These are phyloP conservation scores for Moniliella sp. DNA, from an alignment of 1,284 basidiomycete species.

Conservation along the genomic window DNA sequence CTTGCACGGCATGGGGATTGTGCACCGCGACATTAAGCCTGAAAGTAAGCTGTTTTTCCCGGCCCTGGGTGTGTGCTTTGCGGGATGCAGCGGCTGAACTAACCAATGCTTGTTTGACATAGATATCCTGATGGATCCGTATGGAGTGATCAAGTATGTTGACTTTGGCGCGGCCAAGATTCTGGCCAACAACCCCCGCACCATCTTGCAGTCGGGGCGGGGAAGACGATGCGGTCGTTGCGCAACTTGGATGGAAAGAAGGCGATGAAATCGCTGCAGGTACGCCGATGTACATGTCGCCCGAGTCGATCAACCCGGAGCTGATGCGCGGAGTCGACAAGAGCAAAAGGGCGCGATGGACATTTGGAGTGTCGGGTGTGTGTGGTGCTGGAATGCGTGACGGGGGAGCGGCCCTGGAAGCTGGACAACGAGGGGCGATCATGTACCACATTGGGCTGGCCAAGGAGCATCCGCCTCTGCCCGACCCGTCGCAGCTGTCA, in stretches of 20 bases:
- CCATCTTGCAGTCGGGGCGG: constrained; percentile 6
- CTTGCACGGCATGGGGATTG: constrained; percentile 71
- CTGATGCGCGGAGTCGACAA: no score
- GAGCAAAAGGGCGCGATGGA: constrained; percentile 83
- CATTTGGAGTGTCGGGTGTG: constrained; percentile 87
- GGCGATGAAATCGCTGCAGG: constrained; percentile 55
- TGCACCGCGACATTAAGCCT: constrained; percentile 93
- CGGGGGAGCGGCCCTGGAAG: constrained; percentile 90
- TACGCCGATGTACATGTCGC: constrained; percentile 99
- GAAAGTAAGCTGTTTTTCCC: constrained; percentile 56
- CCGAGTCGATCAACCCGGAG: constrained; percentile 75
- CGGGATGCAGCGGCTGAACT: no score
- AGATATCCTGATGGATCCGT: constrained; percentile 79
- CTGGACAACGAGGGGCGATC: constrained; percentile 98
- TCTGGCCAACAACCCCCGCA: constrained; percentile 62
- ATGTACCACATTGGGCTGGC: constrained; percentile 98
- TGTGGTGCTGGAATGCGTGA: constrained; percentile 85
- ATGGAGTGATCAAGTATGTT: constrained; percentile 85
- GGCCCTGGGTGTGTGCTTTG: background rate
- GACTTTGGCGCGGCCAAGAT: constrained; percentile 98
- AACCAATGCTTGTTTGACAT: background rate
- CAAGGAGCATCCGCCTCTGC: constrained; percentile 82
- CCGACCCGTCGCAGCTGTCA: constrained; percentile 70
- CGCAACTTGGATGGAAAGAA: no score
- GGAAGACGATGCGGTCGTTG: constrained; percentile 14